Base-by-base conservation (phyloP, 78 protist species). In the Planoprotostelium fungivorum region DNA sequence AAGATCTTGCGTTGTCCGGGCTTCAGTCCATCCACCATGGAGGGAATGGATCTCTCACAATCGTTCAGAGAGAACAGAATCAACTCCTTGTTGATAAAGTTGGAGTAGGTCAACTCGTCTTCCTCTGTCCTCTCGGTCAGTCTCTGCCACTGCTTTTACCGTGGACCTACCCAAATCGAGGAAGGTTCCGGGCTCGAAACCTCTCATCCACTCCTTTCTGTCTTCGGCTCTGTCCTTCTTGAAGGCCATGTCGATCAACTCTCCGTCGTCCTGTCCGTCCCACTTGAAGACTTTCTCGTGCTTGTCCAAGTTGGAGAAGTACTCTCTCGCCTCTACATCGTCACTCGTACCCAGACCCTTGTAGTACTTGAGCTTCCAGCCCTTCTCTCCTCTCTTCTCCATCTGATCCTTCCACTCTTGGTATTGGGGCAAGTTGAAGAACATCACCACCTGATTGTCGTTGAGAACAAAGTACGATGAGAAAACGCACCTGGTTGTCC, bases 261-360 rank as follows among this genome's bases (percentile, higher is more conserved):
- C 91, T 38, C 94, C 96, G 87, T 96, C 99, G 28, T 9, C 38
- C 23, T 88, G 91, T 51, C 85, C 97, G 36, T 0, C 29, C 94
- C 90, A 95, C 36, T 29, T 28, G 93, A 98, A 97, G 35, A 34
- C 63, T 35, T 93, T 93, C 86, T 87, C 87, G 86, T 99, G 99
- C 34, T 0, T 1, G 37, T 28, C 88, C 39, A 99, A 89, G 86
- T 96, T 88, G 0, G 90, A 29, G 37, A 99, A 99, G 87, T 99
- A 99, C 89, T 97, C 98, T 90, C 95, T 94, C 38, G 98, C 99
- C 90, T 99, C 99, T 28, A 38, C 28, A 36, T 96, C 38, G 1
- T 96, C 87, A 86, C 93, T 90, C n/a, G 99, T 98, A 36, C 99
- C 99, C 88, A 99, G 94, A 51, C 99, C 98, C 94, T 99, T 99